Evolutionary conservation across 768 basidiomycete species (phyloP), one percentile per base, ranked within the genome.

Genomic region (Hygrophorus pudorinus): DNA sequence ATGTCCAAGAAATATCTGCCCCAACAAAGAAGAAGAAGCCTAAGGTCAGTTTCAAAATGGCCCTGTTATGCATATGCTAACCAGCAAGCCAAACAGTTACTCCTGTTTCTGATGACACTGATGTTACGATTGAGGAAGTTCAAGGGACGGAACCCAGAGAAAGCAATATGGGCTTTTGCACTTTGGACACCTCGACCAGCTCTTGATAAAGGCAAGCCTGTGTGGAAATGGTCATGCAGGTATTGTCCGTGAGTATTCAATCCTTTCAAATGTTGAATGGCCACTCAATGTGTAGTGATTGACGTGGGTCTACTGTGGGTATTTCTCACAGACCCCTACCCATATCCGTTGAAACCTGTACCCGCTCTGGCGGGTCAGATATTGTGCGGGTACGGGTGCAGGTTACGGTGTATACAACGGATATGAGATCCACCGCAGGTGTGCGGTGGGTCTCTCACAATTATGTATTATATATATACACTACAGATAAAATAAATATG

Each of bases 151-250:
- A 38, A 38, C 21, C 38, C 38, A 12, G 38, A 14, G n/a, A 38
- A 18, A 24, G 38, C 38, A 14, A 13, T 12, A 17, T 38, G 38
- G 38, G 38, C 38, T 18, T 38, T 38, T 18, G 14, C 38, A 38
- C 38, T 38, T 17, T 38, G 38, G 38, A 38, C 38, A 17, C 38
- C 38, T 38, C 38, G n/a, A 38, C 38, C n/a, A 18, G 38, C 38
- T n/a, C 21, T 38, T 18, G 21, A 38, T 18, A 38, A 38, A 18
- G 38, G 21, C 14, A 38, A 38, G 38, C 38, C 38, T 17, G 38
- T 38, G 14, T 38, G 38, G 38, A 17, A 24, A 18, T 38, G 38
- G 38, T 38, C 38, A 38, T 38, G 38, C 21, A 38, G 21, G 12
- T 38, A 14, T 24, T 38, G 38, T 38, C 21, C 38, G n/a, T 38